phyloP scores from a whole-genome alignment of 2,329 filamentous ascomycete species.

The Rutstroemia sp. region DNA sequence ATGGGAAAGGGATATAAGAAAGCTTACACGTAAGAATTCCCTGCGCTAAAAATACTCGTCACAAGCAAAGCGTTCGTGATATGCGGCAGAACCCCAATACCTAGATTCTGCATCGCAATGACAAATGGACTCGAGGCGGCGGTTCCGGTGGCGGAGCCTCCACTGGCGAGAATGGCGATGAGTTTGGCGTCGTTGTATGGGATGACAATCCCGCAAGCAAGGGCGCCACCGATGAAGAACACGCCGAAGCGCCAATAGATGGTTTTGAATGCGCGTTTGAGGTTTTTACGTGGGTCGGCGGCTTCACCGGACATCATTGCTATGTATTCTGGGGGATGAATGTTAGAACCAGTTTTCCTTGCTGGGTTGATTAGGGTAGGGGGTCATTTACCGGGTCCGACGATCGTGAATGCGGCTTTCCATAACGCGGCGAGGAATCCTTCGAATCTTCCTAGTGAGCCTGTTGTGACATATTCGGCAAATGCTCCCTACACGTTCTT shows the following conservation, averaged over 20 bases:
- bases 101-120: slow-evolving; percentile 57
- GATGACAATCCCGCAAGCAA: slow-evolving; percentile 59
- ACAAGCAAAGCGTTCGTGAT: slow-evolving; percentile 59
- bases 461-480: slow-evolving; percentile 49
- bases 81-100: slow-evolving; percentile 57
- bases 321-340: slow-evolving; percentile 38
- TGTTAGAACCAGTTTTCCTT: not conserved
- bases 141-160: slow-evolving; percentile 40
- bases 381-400: slow-evolving; percentile 37
- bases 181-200: slow-evolving; percentile 55
- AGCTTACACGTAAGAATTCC: slow-evolving; percentile 45
- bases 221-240: slow-evolving; percentile 63
- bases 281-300: slow-evolving; percentile 52
- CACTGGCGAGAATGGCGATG: slow-evolving; percentile 25
- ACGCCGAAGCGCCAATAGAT: slow-evolving; percentile 65
- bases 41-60: slow-evolving; percentile 57
- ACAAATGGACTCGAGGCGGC: slow-evolving; percentile 37
- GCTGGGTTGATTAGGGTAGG: not conserved
- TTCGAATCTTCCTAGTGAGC: slow-evolving; percentile 60
- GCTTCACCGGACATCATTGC: slow-evolving; percentile 63
- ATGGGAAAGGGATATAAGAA: not conserved
- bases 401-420: slow-evolving; percentile 36
- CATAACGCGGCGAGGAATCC: slow-evolving; percentile 52
- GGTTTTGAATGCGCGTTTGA: slow-evolving; percentile 64
- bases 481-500: slow-evolving; percentile 47